A percentile compares a stretch with the other conserved stretches of the same genome.
Conservation (phyloP, 208 protist species). For the Blechomonas ayalai region DNA sequence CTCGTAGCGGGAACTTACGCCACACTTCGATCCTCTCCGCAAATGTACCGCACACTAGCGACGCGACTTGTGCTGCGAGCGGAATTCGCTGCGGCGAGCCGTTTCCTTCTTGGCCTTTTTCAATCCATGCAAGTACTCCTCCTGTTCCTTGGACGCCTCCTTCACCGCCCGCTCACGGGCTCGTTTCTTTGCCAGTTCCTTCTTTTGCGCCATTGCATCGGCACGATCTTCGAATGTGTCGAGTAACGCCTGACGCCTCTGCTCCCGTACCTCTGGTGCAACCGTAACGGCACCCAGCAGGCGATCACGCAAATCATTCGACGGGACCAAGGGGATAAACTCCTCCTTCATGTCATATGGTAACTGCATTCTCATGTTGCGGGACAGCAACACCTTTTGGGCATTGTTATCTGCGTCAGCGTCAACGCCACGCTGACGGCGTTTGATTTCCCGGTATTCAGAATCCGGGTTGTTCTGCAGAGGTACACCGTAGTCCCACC, state of each 20-base stretch:
- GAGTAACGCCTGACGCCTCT: conserved; percentile 71
- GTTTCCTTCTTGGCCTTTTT: conserved; percentile 93
- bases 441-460: conserved; percentile 83
- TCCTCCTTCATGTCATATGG: conserved; percentile 90
- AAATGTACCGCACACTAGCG: conserved; percentile 17
- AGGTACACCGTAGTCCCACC: conserved; percentile 55
- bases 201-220: conserved; percentile 69
- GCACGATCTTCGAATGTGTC: conserved; percentile 63
- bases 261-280: conserved; percentile 71
- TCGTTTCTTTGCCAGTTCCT: conserved; percentile 68
- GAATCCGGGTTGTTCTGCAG: conserved; percentile 48
- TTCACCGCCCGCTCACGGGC: conserved; percentile 42
- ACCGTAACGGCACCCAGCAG: conserved; percentile 61
- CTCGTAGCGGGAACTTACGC: too few species aligned
- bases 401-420: conserved; percentile 34
- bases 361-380: conserved; percentile 72
- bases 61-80: conserved; percentile 80
- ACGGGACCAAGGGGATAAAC: conserved; percentile 68
- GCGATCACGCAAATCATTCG: conserved; percentile 61
- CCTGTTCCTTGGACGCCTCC: conserved; percentile 52
- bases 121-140: conserved; percentile 66
- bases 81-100: conserved; percentile 79
- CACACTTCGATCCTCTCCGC: too few species aligned
- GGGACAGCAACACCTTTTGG: conserved; percentile 63
- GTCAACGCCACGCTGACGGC: conserved; percentile 49